phyloP scores from a whole-genome alignment of 306 rosid genomes.

The Aeschynomene evenia region DNA sequence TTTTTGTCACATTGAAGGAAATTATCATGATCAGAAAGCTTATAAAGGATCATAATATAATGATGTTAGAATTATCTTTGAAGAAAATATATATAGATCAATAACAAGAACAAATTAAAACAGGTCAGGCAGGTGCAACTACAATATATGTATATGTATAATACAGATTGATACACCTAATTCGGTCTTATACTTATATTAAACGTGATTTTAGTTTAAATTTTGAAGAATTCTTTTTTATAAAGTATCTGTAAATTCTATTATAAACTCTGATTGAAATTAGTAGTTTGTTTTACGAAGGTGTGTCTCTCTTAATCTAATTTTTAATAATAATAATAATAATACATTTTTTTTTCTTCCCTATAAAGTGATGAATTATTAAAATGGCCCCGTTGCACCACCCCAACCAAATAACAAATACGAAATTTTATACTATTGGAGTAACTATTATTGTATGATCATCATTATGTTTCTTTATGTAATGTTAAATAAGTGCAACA shows the following conservation, averaged over 20 bases:
- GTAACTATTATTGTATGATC: slow-evolving; percentile 1
- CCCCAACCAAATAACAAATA: slow-evolving; percentile 1
- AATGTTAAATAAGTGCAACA: slow-evolving; percentile 11
- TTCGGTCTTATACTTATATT: too few species aligned
- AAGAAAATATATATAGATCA: slow-evolving; percentile 9
- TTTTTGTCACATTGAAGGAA: not conserved
- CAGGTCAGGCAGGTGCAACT: not conserved
- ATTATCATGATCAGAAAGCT: not conserved
- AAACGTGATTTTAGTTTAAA: too few species aligned
- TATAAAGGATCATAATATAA: not conserved
- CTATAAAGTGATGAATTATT: not conserved
- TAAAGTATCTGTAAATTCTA: too few species aligned
- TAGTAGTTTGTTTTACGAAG: too few species aligned
- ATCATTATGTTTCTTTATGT: slow-evolving; percentile 8
- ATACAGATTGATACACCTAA: too few species aligned
- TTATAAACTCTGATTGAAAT: too few species aligned
- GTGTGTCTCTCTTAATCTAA: too few species aligned
- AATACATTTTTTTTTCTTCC: not conserved
- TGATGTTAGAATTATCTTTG: not conserved
- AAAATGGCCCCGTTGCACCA: slow-evolving; percentile 8
- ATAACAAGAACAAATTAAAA: not conserved
- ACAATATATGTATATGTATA: not conserved
- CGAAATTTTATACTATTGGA: not conserved
- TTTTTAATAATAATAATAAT: too few species aligned
- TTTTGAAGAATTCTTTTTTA: too few species aligned